Percentiles rank a stretch among this genome's conserved stretches.
phyloP scores from a whole-genome alignment of 2,329 filamentous ascomycete species.

The Sporothrix phasma region DNA sequence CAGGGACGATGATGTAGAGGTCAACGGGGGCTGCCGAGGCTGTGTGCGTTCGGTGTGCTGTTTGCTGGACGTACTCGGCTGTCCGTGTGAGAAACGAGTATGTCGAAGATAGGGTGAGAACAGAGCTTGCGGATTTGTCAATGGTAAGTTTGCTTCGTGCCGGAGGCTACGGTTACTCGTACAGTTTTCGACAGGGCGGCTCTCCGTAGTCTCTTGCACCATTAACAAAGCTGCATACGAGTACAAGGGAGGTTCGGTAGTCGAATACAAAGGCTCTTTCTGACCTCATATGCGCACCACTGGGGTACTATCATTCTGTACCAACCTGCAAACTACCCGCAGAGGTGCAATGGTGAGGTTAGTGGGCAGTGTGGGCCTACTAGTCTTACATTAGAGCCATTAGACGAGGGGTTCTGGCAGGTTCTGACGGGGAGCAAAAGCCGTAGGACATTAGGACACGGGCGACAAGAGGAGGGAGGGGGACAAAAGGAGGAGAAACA shows the following conservation, averaged over 20 bases:
- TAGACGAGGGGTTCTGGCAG: slow-evolving; percentile 7
- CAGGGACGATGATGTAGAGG: background rate
- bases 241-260: background rate
- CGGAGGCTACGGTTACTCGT: background rate
- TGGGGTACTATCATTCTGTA: background rate
- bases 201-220: background rate
- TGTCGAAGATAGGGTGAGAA: background rate
- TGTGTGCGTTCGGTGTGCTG: background rate
- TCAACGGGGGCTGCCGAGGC: background rate
- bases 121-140: background rate
- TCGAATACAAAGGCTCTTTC: background rate
- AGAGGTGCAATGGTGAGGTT: background rate
- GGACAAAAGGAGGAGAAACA: background rate
- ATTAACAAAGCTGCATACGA: background rate
- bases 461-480: no score
- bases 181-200: background rate
- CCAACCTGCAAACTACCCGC: background rate
- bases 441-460: background rate
- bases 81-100: background rate
- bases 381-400: background rate
- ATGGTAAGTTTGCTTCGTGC: background rate
- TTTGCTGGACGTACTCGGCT: background rate
- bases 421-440: background rate
- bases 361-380: background rate
- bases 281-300: background rate